Evolutionary conservation across 148 eudicot species (phyloP), one percentile per base, ranked within the genome.

Genomic region (Nyssa sinensis): DNA sequence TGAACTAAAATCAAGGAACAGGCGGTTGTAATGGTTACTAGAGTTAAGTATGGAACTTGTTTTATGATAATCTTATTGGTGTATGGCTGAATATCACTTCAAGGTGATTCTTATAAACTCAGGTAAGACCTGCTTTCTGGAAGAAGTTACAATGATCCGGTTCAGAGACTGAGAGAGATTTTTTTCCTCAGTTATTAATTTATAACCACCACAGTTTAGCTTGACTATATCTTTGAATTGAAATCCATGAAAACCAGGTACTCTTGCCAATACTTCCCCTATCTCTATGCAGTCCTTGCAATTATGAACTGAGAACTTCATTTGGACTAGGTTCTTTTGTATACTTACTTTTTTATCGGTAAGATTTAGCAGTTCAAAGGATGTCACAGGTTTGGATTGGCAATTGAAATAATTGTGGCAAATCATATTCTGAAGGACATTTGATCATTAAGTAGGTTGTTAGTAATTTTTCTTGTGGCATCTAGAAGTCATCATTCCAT

Each of bases 341-440:
- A 8, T 55, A 10, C 24, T 3, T 25, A 44, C 34, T 37, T 25
- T 2, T 13, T 24, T 16, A 58, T 13, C 33, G 41, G 47, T 28
- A 70, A 70, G 41, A 23, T 33, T 33, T 55, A 70, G 57, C 1
- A 5, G 73, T 31, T 11, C 24, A 16, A 34, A 24, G n/a, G 3
- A 69, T 8, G 34, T 13, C 51, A 0, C 35, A 51, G 29, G n/a
- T 76, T 77, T 24, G 32, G 34, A 31, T 71, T 72, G 67, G 23
- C 13, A 71, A 71, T 30, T 64, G 12, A 25, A n/a, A 23, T 35
- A 33, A 33, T 24, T 24, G n/a, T 10, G 16, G 49, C 51, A 16
- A 12, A 59, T 67, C 31, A n/a, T 39, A 33, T 61, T 39, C 3
- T 62, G 44, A 63, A 24, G 8, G 2, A 39, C 9, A 14, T 62